Conservation (phyloP, 73 alveolate genomes). For the Stentor roeselii region DNA sequence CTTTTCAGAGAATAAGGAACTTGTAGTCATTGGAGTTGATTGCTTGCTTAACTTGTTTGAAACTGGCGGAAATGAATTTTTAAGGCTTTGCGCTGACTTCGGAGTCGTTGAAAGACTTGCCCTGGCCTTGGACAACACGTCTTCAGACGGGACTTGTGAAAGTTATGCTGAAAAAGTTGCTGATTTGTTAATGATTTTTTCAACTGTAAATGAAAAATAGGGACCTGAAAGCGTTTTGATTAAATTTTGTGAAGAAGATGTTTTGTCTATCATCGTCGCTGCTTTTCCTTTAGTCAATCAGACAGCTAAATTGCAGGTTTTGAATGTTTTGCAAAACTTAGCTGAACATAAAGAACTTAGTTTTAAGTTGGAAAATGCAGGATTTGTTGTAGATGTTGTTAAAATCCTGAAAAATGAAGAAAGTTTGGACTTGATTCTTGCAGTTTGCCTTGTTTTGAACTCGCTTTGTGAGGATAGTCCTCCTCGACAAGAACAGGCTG, state of each 20-base stretch:
- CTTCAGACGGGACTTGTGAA: not conserved
- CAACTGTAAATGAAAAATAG: conserved; percentile 11
- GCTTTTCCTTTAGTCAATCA: not conserved
- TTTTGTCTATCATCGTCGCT: not conserved
- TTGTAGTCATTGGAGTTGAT: conserved; percentile 37
- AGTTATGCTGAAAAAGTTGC: conserved; percentile 2
- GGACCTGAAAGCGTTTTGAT: conserved; percentile 18
- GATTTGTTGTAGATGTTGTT: conserved; percentile 12
- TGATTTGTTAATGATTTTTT: not conserved
- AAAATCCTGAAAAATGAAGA: not conserved
- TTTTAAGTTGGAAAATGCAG: not conserved
- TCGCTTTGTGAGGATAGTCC: not conserved
- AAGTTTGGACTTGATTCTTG: not conserved
- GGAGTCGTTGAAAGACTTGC: conserved; percentile 25
- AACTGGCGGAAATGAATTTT: not conserved
- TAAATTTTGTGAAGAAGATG: conserved; percentile 24
- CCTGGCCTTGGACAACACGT: not conserved
- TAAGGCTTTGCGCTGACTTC: not conserved
- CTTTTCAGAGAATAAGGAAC: conserved; percentile 35
- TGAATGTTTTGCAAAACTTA: not conserved
- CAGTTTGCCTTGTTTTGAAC: not conserved
- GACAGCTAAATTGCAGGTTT: not conserved
- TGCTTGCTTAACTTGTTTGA: not conserved
- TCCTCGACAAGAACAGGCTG: conserved; percentile 21
- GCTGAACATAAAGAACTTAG: not conserved